Conservation (phyloP, 1,284 basidiomycete genomes). For the Wallemia ichthyophaga region DNA sequence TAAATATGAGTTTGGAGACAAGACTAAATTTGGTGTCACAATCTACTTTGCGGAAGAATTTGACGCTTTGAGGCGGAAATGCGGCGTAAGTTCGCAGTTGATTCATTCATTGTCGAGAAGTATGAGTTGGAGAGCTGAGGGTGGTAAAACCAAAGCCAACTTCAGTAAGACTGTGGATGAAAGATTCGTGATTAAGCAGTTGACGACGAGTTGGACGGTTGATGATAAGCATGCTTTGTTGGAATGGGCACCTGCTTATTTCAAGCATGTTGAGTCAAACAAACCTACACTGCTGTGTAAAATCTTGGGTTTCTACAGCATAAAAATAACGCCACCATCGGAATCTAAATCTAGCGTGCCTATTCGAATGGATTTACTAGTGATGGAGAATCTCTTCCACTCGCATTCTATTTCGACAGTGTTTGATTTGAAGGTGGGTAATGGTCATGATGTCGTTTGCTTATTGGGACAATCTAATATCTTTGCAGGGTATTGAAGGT, state of each 20-base stretch:
- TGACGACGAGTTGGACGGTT: slow-evolving; percentile 53
- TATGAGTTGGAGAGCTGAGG: slow-evolving; percentile 33
- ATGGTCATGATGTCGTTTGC: too few relatives aligned
- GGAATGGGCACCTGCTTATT: slow-evolving; percentile 41
- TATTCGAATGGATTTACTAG: slow-evolving; percentile 38
- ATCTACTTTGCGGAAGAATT: slow-evolving; percentile 51
- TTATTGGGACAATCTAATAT: too few relatives aligned
- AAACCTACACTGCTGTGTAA: slow-evolving; percentile 38
- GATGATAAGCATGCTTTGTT: slow-evolving; percentile 44
- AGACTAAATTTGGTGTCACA: slow-evolving; percentile 33
- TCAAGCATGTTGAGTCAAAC: slow-evolving; percentile 36
- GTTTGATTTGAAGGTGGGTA: slow-evolving; percentile 31
- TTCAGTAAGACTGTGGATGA: slow-evolving; percentile 50
- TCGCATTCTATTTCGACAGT: slow-evolving; percentile 31
- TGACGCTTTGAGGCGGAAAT: slow-evolving; percentile 29
- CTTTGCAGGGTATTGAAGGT: slow-evolving; percentile 28
- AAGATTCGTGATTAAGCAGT: slow-evolving; percentile 44
- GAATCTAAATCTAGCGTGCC: slow-evolving; percentile 34
- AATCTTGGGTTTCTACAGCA: slow-evolving; percentile 40
- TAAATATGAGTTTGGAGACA: background rate
- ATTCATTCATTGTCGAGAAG: slow-evolving; percentile 30
- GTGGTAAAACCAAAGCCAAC: slow-evolving; percentile 25
- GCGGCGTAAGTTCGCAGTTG: slow-evolving; percentile 32
- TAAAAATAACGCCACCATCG: background rate
- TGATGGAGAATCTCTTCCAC: slow-evolving; percentile 36